A percentile compares a stretch with the other conserved stretches of the same genome.
Evolutionary conservation across 192 early-diverging fungal genomes (phyloP).

Genomic region (Cetraspora pellucida): DNA sequence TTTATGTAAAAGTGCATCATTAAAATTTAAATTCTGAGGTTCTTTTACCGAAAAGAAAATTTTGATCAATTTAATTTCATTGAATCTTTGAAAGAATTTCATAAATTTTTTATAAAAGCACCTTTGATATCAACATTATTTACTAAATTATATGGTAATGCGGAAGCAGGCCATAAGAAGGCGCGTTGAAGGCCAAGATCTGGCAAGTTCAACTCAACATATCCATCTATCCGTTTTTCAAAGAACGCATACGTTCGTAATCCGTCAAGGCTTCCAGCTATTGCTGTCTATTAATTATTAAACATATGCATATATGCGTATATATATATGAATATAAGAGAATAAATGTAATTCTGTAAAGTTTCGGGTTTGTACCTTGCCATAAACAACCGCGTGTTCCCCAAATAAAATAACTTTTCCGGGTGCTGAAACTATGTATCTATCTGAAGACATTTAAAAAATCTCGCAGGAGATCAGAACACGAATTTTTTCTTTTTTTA

Average conservation of each 20-base stretch:
- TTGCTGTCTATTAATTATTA: conserved; percentile 62
- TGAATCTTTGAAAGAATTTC: background rate
- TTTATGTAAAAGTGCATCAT: background rate
- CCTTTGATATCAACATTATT: background rate
- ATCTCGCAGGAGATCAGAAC: too few relatives aligned
- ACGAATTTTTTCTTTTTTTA: too few relatives aligned
- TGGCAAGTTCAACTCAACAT: conserved; percentile 59
- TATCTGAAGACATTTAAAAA: background rate
- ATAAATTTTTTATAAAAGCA: background rate
- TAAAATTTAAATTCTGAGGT: background rate
- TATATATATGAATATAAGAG: background rate
- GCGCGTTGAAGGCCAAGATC: conserved; percentile 56
- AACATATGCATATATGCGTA: background rate
- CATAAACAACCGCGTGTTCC: conserved; percentile 96
- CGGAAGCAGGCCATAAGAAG: conserved; percentile 40
- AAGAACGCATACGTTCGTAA: conserved; percentile 74
- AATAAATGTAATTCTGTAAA: background rate
- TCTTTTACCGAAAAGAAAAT: background rate
- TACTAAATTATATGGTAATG: conserved; percentile 2
- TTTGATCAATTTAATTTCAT: background rate
- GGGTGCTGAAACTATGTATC: conserved; percentile 73
- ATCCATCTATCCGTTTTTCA: conserved; percentile 51
- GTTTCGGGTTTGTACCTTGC: conserved; percentile 56
- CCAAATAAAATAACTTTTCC: conserved; percentile 98
- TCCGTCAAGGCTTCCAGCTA: conserved; percentile 74